These are phyloP conservation scores for Fusarium oligoseptatum DNA, from an alignment of 2,329 filamentous ascomycete genomes.

Conservation along the genomic window DNA sequence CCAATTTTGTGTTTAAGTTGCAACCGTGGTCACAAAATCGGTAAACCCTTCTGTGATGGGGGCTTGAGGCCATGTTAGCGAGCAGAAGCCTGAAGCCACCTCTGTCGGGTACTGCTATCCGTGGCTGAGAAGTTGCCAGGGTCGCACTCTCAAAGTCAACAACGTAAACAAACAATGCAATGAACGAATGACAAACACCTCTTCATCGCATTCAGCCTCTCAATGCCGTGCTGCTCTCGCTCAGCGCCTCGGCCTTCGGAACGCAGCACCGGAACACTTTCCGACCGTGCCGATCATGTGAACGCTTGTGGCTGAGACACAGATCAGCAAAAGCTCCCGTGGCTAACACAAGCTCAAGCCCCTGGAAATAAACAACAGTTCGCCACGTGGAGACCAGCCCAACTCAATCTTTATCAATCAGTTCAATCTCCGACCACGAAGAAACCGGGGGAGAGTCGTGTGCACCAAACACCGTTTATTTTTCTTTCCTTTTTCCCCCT, in stretches of 20 bases:
- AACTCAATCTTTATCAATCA: conserved; percentile 7
- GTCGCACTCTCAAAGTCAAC: neutral
- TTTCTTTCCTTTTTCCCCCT: neutral
- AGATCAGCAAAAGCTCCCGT: neutral
- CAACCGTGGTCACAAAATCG: too few relatives aligned
- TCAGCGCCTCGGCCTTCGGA: neutral
- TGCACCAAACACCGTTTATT: neutral
- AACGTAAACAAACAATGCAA: neutral
- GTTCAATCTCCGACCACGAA: neutral
- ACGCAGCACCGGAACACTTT: neutral
- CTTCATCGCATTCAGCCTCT: neutral
- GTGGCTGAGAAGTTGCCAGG: neutral
- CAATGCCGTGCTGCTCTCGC: too few relatives aligned
- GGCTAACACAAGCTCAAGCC: neutral
- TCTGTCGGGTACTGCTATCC: neutral
- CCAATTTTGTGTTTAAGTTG: too few relatives aligned
- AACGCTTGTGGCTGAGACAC: neutral
- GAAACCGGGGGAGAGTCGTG: neutral
- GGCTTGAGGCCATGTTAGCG: too few relatives aligned
- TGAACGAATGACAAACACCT: neutral
- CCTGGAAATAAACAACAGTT: neutral
- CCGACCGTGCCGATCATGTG: neutral
- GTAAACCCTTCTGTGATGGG: too few relatives aligned
- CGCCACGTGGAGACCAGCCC: neutral
- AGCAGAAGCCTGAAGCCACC: neutral